Evolutionary conservation across 441 rosid species (phyloP).

Genomic region (Pelargonium australe): DNA sequence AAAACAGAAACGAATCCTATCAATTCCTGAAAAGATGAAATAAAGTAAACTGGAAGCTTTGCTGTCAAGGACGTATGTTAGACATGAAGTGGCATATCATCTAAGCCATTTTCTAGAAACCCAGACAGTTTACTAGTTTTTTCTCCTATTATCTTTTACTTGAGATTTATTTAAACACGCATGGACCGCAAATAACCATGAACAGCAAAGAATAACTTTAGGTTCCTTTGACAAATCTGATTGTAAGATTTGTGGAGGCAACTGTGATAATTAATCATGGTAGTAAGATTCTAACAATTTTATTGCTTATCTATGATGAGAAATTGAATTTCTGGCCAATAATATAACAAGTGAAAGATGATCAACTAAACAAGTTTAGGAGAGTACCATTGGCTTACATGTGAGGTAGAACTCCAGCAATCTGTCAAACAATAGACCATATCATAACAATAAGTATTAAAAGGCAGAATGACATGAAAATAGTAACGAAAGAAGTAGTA

Average conservation of each 20-base stretch:
- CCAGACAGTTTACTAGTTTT: not conserved
- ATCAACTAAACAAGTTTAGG: slow-evolving; percentile 18
- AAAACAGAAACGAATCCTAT: not conserved
- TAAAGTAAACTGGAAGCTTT: not conserved
- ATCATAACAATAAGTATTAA: slow-evolving; percentile 9
- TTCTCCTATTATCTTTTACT: not conserved
- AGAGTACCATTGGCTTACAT: slow-evolving; percentile 61
- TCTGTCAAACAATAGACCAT: slow-evolving; percentile 34
- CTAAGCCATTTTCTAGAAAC: slow-evolving; percentile 3
- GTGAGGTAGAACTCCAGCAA: slow-evolving; percentile 74
- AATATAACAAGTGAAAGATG: slow-evolving; percentile 9
- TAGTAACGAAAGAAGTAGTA: not conserved
- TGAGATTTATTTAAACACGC: not conserved
- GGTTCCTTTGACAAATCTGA: not conserved
- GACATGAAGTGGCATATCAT: not conserved
- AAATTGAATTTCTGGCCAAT: slow-evolving; percentile 7
- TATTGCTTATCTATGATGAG: slow-evolving; percentile 1
- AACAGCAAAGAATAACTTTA: not conserved
- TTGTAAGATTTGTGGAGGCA: not conserved
- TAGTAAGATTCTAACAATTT: not conserved
- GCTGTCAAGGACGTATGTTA: not conserved
- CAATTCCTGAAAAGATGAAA: not conserved
- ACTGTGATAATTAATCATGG: not conserved
- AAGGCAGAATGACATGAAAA: slow-evolving; percentile 14
- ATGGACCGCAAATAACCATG: not conserved